Evolutionary conservation across 495 filamentous ascomycete genomes (phyloP).

Genomic region (Penicillium canescens): DNA sequence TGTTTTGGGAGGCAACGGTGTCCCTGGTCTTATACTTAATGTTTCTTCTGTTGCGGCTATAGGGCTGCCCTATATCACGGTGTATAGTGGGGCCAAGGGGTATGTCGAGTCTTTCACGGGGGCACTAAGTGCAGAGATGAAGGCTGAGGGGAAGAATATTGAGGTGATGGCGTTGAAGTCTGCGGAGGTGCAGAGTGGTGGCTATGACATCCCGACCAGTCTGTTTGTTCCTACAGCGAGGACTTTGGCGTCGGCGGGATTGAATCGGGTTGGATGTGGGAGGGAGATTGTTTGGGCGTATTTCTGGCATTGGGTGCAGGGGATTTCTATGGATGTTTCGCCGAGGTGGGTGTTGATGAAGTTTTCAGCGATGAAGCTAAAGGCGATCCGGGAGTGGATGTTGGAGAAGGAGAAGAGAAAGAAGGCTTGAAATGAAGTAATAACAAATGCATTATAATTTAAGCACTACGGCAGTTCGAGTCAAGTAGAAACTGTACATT

Average conservation of each 20-base stretch:
- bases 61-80: conserved; percentile 35
- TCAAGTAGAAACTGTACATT: conserved; percentile 1
- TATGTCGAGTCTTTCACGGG: conserved; percentile 34
- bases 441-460: too few species aligned
- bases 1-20: conserved; percentile 24
- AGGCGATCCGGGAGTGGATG: conserved; percentile 6
- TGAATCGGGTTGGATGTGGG: conserved; percentile 36
- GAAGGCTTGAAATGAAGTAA: background rate
- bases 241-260: conserved; percentile 22
- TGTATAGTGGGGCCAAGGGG: conserved; percentile 40
- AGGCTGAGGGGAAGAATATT: conserved; percentile 20
- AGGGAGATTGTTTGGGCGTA: conserved; percentile 25
- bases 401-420: conserved; percentile 17
- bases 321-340: conserved; percentile 19
- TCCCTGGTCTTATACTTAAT: conserved; percentile 41
- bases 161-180: conserved; percentile 31
- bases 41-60: conserved; percentile 36
- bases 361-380: conserved; percentile 12
- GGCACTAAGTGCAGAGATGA: conserved; percentile 31
- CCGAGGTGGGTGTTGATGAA: conserved; percentile 23
- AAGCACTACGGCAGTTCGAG: background rate
- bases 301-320: conserved; percentile 31
- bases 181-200: conserved; percentile 21
- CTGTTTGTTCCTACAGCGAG: conserved; percentile 24
- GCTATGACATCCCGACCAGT: conserved; percentile 16